Percentiles rank a stretch among this genome's conserved stretches.
phyloP scores from a whole-genome alignment of 2,329 filamentous ascomycete species.

The Hymenoscyphus fructigenus region DNA sequence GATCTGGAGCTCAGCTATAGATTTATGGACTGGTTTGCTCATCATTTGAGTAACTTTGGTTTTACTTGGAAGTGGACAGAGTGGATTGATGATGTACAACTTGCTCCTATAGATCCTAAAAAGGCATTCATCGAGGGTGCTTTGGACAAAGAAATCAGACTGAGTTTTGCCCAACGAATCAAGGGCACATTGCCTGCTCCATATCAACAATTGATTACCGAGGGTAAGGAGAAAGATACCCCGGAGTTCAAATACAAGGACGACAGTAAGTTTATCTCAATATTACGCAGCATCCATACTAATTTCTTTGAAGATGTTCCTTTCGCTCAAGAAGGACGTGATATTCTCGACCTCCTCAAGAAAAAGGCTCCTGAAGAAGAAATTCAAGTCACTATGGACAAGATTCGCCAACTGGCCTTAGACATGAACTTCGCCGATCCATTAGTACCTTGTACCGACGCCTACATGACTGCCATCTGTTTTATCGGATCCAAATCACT shows the following conservation, averaged over 20 bases:
- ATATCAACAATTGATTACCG: constrained; percentile 77
- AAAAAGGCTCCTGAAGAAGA: constrained; percentile 85
- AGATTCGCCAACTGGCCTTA: constrained; percentile 76
- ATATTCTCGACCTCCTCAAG: constrained; percentile 74
- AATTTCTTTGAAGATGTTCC: constrained; percentile 59
- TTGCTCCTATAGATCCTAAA: constrained; percentile 76
- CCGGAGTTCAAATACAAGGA: constrained; percentile 89
- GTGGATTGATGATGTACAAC: constrained; percentile 83
- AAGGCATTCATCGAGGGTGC: constrained; percentile 92
- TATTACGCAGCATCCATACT: constrained; percentile 13
- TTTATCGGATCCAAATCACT: constrained; percentile 93
- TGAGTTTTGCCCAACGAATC: constrained; percentile 95
- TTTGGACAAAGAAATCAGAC: constrained; percentile 92
- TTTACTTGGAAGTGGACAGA: constrained; percentile 99
- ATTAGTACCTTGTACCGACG: constrained; percentile 83
- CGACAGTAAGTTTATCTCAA: constrained; percentile 55
- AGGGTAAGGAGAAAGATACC: constrained; percentile 91
- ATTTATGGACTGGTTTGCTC: constrained; percentile 96
- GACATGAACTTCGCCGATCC: constrained; percentile 70
- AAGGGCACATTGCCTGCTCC: constrained; percentile 86
- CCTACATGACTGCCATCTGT: constrained; percentile 90
- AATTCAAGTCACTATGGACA: constrained; percentile 76
- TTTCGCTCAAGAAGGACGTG: constrained; percentile 80
- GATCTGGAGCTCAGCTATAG: constrained; percentile 84
- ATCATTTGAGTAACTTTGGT: constrained; percentile 97